phyloP scores from a whole-genome alignment of 345 rosid species.

The Bretschneidera sinensis region DNA sequence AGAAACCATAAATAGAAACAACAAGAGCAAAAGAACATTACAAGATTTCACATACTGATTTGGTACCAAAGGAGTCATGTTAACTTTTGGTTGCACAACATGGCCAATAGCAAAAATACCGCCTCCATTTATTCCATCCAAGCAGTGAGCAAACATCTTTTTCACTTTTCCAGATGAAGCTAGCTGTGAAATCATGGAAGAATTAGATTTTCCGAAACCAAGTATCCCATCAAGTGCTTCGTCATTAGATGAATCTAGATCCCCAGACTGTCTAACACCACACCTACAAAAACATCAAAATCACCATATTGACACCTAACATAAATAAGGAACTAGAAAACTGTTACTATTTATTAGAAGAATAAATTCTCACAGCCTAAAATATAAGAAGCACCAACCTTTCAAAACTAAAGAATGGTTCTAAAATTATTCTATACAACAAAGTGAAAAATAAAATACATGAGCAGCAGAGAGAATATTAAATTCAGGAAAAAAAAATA shows the following conservation, averaged over 20 bases:
- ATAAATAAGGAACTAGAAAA: too few relatives aligned
- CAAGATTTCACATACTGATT: constrained; percentile 87
- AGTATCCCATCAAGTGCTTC: constrained; percentile 96
- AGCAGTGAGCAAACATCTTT: constrained; percentile 96
- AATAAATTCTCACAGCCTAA: too few relatives aligned
- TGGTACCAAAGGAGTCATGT: constrained; percentile 83
- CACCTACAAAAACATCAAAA: constrained; percentile 44
- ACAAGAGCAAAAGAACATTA: too few relatives aligned
- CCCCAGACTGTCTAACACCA: constrained; percentile 84
- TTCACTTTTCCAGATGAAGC: constrained; percentile 80
- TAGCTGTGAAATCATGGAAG: constrained; percentile 92
- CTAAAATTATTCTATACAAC: too few relatives aligned
- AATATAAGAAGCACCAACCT: not conserved
- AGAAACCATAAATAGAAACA: too few relatives aligned
- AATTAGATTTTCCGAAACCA: constrained; percentile 93
- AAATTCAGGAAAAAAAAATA: too few relatives aligned
- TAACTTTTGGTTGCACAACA: constrained; percentile 92
- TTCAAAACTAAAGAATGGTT: not conserved
- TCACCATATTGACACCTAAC: constrained; percentile 4
- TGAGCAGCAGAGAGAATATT: too few relatives aligned
- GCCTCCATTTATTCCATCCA: constrained; percentile 89
- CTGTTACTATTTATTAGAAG: not conserved
- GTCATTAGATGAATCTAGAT: constrained; percentile 68
- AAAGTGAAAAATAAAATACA: too few relatives aligned
- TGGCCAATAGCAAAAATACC: constrained; percentile 98